Evolutionary conservation across 108 stramenopile species (phyloP), one percentile per base, ranked within the genome.

Genomic region (Nitzschia sp.): DNA sequence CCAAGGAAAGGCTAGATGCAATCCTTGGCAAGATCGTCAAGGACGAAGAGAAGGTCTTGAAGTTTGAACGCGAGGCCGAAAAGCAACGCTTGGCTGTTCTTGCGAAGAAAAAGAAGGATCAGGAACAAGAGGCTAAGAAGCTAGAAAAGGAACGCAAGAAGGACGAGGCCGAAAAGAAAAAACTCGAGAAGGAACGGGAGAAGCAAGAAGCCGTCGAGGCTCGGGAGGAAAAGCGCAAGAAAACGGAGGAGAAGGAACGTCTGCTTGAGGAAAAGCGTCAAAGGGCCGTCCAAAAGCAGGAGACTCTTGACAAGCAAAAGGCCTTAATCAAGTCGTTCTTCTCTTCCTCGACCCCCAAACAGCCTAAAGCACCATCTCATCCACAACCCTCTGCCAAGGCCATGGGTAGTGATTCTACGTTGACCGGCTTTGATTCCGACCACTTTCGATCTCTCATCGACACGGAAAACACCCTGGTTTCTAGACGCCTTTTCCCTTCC

Each of bases 1-100:
- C 68, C 1, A 19, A 15, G 13, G 38, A 38, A 2, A 64, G 64
- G 23, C 23, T 64, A 35, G 61, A 71, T 8, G 33, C 46, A 3
- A 24, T 59, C 11, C 42, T 47, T 5, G 85, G 80, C 49, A 81
- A 80, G 46, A 81, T 93, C 25, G 86, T 82, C 28, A 78, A 71
- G 30, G 82, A 77, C 72, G 91, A 93, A 71, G 87, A 93, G 36
- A 90, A 90, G 49, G 88, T 93, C 2, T 76, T 90, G 24, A 90
- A 90, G 46, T 90, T 76, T 54, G 89, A 88, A 64, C 85, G 91
- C 1, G 89, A 90, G 53, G 87, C 86, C 59, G 91, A 90, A 57
- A 90, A 78, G 64, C 49, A 63, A 24, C 77, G 89, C 2, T 61
- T 90, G 56, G 66, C 77, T 24, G 63, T 66, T 2, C 71, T 90